These are phyloP conservation scores for Hammondia hammondi DNA, from an alignment of 169 alveolate species.

Conservation along the genomic window DNA sequence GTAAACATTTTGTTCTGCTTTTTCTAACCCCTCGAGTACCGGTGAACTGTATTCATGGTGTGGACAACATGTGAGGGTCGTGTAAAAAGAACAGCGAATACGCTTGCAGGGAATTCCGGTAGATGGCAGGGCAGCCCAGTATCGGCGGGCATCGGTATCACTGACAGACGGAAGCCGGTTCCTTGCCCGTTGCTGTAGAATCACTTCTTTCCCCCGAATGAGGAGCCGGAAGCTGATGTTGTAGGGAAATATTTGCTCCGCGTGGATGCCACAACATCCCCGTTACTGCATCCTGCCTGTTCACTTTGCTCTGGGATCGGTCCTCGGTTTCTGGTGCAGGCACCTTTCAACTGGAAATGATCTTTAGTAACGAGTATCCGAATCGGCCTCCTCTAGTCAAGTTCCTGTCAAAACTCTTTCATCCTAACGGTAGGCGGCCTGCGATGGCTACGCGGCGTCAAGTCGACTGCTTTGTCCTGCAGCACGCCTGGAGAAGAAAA, in stretches of 20 bases:
- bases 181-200: no score
- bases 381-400: slow-evolving; percentile 86
- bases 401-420: slow-evolving; percentile 83
- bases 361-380: slow-evolving; percentile 87
- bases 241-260: not conserved
- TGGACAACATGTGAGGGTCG: no score
- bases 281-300: not conserved
- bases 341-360: slow-evolving; percentile 87
- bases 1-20: not conserved
- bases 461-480: no score
- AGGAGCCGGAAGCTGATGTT: not conserved
- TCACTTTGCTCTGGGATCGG: not conserved
- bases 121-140: no score
- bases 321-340: slow-evolving; percentile 48
- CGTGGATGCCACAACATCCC: not conserved
- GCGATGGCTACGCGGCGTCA: not conserved
- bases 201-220: no score
- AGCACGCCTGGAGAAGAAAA: no score
- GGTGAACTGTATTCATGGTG: no score
- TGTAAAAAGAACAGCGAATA: no score
- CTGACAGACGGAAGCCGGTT: no score
- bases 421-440: slow-evolving; percentile 81
- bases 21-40: no score
- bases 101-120: no score
- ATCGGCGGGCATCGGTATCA: no score